phyloP scores from a whole-genome alignment of 2,329 filamentous ascomycete genomes.

The Blumeriella jaapii region DNA sequence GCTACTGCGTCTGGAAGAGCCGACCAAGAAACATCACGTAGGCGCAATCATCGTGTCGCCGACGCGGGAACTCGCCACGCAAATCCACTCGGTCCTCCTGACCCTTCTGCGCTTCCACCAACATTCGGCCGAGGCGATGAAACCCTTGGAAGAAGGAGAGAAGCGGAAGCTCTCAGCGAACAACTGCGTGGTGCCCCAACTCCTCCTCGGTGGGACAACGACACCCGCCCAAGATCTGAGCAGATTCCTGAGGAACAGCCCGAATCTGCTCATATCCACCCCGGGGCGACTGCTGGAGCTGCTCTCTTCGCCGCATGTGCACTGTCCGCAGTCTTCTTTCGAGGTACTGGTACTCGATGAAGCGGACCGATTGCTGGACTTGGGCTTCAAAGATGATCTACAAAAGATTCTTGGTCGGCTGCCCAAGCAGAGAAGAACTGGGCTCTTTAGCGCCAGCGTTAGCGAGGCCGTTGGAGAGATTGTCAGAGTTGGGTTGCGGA shows the following conservation, averaged over 20 bases:
- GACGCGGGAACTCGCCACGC: conserved; percentile 80
- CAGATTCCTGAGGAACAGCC: conserved; percentile 69
- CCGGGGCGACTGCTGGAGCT: conserved; percentile 84
- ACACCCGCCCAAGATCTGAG: conserved; percentile 77
- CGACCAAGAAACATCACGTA: conserved; percentile 80
- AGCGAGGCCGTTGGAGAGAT: conserved; percentile 90
- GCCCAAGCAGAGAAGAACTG: conserved; percentile 87
- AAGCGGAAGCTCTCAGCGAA: conserved; percentile 35
- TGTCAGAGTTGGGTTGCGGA: conserved; percentile 80
- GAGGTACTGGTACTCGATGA: conserved; percentile 90
- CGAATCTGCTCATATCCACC: conserved; percentile 83
- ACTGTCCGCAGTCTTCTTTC: conserved; percentile 79
- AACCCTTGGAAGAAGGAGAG: conserved; percentile 41
- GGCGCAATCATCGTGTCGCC: conserved; percentile 87
- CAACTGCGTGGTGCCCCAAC: conserved; percentile 65
- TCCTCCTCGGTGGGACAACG: conserved; percentile 75
- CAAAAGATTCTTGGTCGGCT: conserved; percentile 73
- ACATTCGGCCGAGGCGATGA: conserved; percentile 58
- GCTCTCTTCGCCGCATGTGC: conserved; percentile 73
- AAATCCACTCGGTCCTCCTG: conserved; percentile 74
- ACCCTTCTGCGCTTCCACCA: conserved; percentile 74
- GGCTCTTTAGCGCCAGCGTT: conserved; percentile 91
- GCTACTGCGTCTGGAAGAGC: conserved; percentile 66
- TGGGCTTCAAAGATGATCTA: conserved; percentile 87
- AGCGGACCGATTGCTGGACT: conserved; percentile 81